Evolutionary conservation across 2,329 filamentous ascomycete species (phyloP).

Genomic region (Aciculosporium take): DNA sequence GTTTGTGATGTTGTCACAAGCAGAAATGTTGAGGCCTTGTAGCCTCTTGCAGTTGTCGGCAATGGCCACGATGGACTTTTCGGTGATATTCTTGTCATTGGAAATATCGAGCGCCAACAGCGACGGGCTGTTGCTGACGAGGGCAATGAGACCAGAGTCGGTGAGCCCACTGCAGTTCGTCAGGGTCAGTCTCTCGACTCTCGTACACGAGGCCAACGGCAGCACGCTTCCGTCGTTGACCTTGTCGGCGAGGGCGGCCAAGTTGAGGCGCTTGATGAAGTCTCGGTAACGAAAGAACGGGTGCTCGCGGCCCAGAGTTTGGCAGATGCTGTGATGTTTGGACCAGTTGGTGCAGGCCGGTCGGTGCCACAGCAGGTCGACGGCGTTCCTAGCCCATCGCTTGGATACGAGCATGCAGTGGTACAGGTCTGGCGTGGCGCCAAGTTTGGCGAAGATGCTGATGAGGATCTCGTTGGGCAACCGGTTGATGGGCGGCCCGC

Average conservation of each 20-base stretch:
- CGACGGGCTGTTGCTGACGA: constrained; percentile 66
- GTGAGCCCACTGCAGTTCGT: constrained; percentile 80
- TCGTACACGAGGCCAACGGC: constrained; percentile 71
- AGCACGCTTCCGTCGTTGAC: constrained; percentile 83
- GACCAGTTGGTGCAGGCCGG: constrained; percentile 80
- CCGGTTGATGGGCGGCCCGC: constrained; percentile 64
- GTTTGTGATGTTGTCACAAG: constrained; percentile 72
- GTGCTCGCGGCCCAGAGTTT: constrained; percentile 55
- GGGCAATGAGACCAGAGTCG: constrained; percentile 65
- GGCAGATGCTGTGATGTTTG: constrained; percentile 67
- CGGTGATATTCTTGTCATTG: constrained; percentile 69
- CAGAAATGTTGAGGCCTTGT: constrained; percentile 86
- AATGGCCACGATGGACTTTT: constrained; percentile 62
- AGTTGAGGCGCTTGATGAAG: constrained; percentile 82
- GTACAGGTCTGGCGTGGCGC: constrained; percentile 59
- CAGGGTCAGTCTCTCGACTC: constrained; percentile 82
- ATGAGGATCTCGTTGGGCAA: constrained; percentile 93
- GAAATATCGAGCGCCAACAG: constrained; percentile 86
- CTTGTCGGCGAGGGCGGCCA: constrained; percentile 59
- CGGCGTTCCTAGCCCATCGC: constrained; percentile 81
- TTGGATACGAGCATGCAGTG: constrained; percentile 91
- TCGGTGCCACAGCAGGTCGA: constrained; percentile 88
- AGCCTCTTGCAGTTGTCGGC: constrained; percentile 70
- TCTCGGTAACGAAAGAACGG: constrained; percentile 81
- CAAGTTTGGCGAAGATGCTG: constrained; percentile 75